These are phyloP conservation scores for Tylopilus intermedius DNA, from an alignment of 768 basidiomycete species.

Conservation along the genomic window DNA sequence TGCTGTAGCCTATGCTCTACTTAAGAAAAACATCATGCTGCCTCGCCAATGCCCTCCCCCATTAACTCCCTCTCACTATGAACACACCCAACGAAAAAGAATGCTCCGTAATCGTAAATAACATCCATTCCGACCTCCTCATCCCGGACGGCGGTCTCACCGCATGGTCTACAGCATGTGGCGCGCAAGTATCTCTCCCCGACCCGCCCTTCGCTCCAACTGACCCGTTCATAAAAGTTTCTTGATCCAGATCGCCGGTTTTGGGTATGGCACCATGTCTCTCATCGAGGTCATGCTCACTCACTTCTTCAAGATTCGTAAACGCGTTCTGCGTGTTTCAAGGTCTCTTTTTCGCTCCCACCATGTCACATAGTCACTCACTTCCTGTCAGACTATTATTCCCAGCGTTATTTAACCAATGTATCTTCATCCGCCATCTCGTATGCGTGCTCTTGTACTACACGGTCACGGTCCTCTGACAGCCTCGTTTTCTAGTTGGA, in stretches of 20 bases:
- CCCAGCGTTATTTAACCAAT: conserved; percentile 32
- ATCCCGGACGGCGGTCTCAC: conserved; percentile 24
- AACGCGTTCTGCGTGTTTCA: conserved; percentile 40
- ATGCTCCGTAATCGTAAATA: background rate
- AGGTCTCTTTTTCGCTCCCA: conserved; percentile 17
- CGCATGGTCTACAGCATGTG: conserved; percentile 23
- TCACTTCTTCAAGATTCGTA: conserved; percentile 23
- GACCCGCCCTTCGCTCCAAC: background rate
- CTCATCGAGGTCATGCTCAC: background rate
- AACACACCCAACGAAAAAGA: background rate
- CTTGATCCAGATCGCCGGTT: conserved; percentile 36
- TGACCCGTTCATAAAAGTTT: conserved; percentile 21
- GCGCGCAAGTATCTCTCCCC: conserved; percentile 17
- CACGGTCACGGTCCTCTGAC: background rate
- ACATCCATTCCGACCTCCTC: background rate
- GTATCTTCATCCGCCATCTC: conserved; percentile 34
- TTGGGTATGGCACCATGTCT: conserved; percentile 24
- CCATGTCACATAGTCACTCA: background rate
- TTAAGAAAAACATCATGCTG: background rate
- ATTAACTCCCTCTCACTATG: background rate
- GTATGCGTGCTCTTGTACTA: conserved; percentile 18
- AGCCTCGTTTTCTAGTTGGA: conserved; percentile 28
- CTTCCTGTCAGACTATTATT: conserved; percentile 33
- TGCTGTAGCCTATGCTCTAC: too few relatives aligned
- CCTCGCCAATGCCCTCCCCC: background rate